Conservation (phyloP, 2,329 filamentous ascomycete species). For the Fusarium irregulare region DNA sequence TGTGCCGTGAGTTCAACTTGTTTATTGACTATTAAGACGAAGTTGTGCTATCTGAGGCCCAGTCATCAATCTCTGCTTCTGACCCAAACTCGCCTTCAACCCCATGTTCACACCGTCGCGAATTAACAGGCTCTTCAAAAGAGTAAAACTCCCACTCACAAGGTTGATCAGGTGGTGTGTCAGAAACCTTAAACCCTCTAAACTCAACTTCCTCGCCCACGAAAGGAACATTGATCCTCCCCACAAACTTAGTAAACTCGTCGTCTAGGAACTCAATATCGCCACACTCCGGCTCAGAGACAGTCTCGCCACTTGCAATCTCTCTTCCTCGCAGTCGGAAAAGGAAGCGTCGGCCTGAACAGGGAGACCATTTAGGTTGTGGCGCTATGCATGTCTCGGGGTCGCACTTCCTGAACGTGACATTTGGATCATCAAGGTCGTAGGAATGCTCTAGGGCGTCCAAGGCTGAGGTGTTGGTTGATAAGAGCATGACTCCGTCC, state of each 20-base stretch:
- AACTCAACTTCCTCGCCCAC: not conserved
- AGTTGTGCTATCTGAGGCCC: not conserved
- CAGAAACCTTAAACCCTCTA: not conserved
- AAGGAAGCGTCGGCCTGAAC: rapidly evolving
- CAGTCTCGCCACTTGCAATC: not conserved
- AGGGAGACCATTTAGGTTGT: not conserved
- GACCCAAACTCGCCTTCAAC: not conserved
- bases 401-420: not conserved
- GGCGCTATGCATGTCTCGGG: not conserved
- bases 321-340: not conserved
- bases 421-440: not conserved
- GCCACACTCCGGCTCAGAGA: not conserved
- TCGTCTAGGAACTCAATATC: not conserved
- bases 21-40: not conserved
- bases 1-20: not conserved
- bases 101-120: not conserved
- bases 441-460: not conserved
- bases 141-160: not conserved
- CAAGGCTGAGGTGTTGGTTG: not conserved
- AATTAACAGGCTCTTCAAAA: not conserved
- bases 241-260: not conserved
- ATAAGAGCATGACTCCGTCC: not conserved
- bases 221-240: not conserved
- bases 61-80: not conserved
- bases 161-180: rapidly evolving